Evolutionary conservation across 345 rosid genomes (phyloP).

Genomic region (Eucalyptus caleyi): DNA sequence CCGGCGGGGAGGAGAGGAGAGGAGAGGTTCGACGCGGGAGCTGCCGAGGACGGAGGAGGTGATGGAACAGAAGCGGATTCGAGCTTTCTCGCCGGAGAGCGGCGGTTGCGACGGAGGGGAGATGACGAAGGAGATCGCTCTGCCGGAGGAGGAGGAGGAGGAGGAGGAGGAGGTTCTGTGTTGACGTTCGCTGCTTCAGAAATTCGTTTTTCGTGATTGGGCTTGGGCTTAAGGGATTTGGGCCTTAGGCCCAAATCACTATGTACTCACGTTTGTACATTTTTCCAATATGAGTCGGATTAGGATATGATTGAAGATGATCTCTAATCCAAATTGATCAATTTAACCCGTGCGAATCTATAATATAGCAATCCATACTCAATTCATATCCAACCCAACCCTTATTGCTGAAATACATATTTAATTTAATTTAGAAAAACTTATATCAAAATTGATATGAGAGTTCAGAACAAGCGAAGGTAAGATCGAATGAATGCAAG

Average conservation of each 20-base stretch:
- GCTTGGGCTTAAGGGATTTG: background rate
- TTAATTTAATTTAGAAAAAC: too few species aligned
- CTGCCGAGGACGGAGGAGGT: background rate
- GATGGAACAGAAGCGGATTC: background rate
- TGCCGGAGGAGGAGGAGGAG: background rate
- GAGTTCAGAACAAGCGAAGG: rapidly evolving
- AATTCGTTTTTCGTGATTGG: background rate
- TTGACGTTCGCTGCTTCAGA: background rate
- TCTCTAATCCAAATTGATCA: background rate
- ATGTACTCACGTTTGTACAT: background rate
- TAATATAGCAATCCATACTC: too few species aligned
- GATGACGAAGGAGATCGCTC: background rate
- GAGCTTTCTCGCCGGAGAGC: background rate
- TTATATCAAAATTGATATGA: too few species aligned
- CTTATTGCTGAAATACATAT: background rate
- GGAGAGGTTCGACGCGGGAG: background rate
- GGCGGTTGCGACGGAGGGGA: background rate
- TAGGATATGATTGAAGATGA: rapidly evolving
- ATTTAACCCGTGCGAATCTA: background rate
- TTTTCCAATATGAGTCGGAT: rapidly evolving
- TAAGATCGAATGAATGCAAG: rapidly evolving
- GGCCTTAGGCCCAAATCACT: background rate
- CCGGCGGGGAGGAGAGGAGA: background rate
- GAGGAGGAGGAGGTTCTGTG: background rate
- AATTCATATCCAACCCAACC: background rate